A percentile compares a stretch with the other conserved stretches of the same genome.
Conservation (phyloP, 1,284 basidiomycete genomes). For the Ganoderma sinense region DNA sequence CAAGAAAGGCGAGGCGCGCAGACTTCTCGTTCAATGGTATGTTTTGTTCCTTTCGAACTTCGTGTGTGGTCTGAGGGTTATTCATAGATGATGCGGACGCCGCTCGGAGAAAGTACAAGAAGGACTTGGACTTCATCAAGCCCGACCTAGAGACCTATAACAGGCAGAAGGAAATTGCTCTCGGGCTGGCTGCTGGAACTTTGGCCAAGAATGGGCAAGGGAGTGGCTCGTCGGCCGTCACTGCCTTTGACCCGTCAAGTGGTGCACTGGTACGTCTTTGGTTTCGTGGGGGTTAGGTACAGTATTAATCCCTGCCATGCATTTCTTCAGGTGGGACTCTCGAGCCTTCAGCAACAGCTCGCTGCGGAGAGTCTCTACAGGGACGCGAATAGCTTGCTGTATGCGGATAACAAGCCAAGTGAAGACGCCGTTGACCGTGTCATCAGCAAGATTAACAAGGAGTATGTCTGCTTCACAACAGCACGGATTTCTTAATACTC, state of each 20-base stretch:
- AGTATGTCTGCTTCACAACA: conserved; percentile 64
- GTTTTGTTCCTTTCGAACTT: conserved; percentile 38
- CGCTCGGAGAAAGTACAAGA: conserved; percentile 90
- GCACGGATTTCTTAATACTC: neutral
- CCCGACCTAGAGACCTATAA: conserved; percentile 89
- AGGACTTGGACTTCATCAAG: conserved; percentile 87
- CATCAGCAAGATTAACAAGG: conserved; percentile 90
- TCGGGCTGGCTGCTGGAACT: conserved; percentile 75
- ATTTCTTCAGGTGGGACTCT: conserved; percentile 53
- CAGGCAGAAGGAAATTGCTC: conserved; percentile 84
- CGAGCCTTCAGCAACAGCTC: conserved; percentile 68
- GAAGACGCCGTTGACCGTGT: conserved; percentile 96
- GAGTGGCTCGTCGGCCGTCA: conserved; percentile 48
- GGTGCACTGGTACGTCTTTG: conserved; percentile 37
- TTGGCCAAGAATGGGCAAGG: conserved; percentile 49
- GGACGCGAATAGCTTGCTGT: conserved; percentile 89
- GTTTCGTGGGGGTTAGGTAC: no score
- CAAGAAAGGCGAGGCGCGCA: conserved; percentile 75
- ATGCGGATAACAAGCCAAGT: conserved; percentile 92
- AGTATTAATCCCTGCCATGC: neutral
- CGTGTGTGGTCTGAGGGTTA: conserved; percentile 8
- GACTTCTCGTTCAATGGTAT: conserved; percentile 85
- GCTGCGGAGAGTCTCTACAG: conserved; percentile 86
- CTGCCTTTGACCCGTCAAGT: conserved; percentile 58
- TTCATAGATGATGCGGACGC: conserved; percentile 86